Evolutionary conservation across 2,329 filamentous ascomycete species (phyloP), one percentile per base, ranked within the genome.

Genomic region (Chaetothyriales sp.): DNA sequence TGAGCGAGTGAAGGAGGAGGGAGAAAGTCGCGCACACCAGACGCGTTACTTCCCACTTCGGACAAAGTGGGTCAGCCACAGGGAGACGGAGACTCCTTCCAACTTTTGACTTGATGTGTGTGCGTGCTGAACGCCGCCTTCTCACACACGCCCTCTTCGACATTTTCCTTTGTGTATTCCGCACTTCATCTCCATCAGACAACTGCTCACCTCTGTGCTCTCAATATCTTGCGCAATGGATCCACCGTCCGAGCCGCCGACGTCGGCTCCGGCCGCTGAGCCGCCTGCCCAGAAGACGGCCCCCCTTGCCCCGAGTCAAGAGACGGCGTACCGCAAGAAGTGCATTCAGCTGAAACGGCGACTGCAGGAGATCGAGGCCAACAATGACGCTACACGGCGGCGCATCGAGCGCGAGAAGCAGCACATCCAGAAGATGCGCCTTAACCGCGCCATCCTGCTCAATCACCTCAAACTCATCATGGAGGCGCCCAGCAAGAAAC

Each of bases 241-340:
- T 20, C 47, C 51, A 29, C 49, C 55, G 22, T 58, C 60, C 53
- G 54, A 56, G 18, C 50, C 55, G n/a, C 49, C 53, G n/a, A n/a
- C n/a, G n/a, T 59, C 61, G 22, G 50, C 58, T 29, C 56, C 59
- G n/a, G 49, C 54, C n/a, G 46, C 44, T 28, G 57, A 60, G 5
- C 49, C 55, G 5, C 55, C 53, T 44, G 50, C 58, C 5, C 59
- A 60, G 44, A 54, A 54, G 19, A 61, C 57, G 60, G 57, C 65
- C 54, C 66, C 73, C 10, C 77, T 82, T 52, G 88, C 90, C 18
- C 90, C 92, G 15, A 94, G 89, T 15, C 89, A 97, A 57, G 90
- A 98, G 70, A 85, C 90, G 66, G 89, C 90, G 48, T 98, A 97
- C 70, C 89, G 92, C 63, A 81, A 87, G 58, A 97, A 98, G 80